Evolutionary conservation across 106 monocot genomes (phyloP), one percentile per base, ranked within the genome.

Genomic region (Dendrobium nobile): DNA sequence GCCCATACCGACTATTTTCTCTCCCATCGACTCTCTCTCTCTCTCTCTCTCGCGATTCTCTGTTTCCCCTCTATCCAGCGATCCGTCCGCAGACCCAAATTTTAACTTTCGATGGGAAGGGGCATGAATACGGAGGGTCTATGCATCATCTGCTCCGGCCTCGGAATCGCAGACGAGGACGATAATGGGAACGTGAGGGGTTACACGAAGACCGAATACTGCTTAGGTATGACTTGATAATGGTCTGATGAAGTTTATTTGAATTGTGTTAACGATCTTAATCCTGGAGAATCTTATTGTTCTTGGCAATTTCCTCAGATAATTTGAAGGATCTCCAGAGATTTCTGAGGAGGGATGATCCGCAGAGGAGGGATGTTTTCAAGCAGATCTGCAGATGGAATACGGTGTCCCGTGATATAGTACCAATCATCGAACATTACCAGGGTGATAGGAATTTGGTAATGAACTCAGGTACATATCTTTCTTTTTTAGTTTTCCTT

Each of bases 341-440:
- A 70, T 95, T 86, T 79, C 82, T 99, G 40, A 85, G 95, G 47
- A 91, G 99, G 9, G 95, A 99, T 37, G 88, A 98, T 84, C 91
- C 91, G 1, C 77, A 82, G 33, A 73, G 79, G 61, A 82, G 99
- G 41, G 79, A 88, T 20, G 93, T 99, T 8, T 99, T 95, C 95
- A 93, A 90, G 72, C 95, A 95, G 93, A 80, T 93, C 24, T 99
- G 99, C 87, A 99, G 91, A 70, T 95, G 95, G 95, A 93, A 90
- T 47, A 89, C 84, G 4, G 95, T 93, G 17, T 88, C 91, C 40
- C 82, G 75, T 1, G 90, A 95, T 86, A 54, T 95, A 28, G 86
- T 99, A 24, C 95, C 98, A 9, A 85, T 93, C 37, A 82, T 95
- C 22, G 93, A 99, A 75, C 59, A 54, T 72, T 80, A 86, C 79